Conservation (phyloP, 225 moss, liverwort and hornwort genomes). For the Straminergon stramineum region DNA sequence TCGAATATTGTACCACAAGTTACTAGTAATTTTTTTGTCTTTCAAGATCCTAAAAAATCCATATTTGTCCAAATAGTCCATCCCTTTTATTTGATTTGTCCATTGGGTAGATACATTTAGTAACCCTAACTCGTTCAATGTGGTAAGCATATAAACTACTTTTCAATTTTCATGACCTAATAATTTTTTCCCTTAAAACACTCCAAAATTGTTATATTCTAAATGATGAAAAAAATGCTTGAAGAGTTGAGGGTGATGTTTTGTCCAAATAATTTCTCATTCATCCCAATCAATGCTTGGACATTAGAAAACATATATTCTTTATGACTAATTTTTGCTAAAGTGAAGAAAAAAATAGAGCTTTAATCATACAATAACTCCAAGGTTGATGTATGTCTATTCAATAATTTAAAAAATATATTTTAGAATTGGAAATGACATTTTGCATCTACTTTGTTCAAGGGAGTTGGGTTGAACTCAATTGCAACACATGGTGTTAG, state of each 20-base stretch:
- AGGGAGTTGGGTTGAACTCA: too few species aligned
- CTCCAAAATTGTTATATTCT: background rate
- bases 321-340: background rate
- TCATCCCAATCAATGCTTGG: background rate
- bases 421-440: too few species aligned
- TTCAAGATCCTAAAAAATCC: rapidly evolving
- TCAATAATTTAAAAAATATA: too few species aligned
- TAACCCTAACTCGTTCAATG: rapidly evolving
- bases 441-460: too few species aligned
- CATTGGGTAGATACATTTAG: rapidly evolving
- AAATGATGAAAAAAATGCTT: background rate
- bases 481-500: too few species aligned
- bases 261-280: background rate
- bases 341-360: background rate
- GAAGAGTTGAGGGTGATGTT: background rate
- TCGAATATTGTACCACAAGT: background rate
- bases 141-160: background rate
- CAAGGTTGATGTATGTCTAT: too few species aligned
- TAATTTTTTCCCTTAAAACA: background rate
- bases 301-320: background rate
- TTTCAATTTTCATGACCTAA: background rate
- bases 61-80: background rate
- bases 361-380: too few species aligned
- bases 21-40: background rate
- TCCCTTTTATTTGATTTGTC: rapidly evolving